These are phyloP conservation scores for Panicum virgatum DNA, from an alignment of 202 grass and related monocot genomes.

Conservation along the genomic window DNA sequence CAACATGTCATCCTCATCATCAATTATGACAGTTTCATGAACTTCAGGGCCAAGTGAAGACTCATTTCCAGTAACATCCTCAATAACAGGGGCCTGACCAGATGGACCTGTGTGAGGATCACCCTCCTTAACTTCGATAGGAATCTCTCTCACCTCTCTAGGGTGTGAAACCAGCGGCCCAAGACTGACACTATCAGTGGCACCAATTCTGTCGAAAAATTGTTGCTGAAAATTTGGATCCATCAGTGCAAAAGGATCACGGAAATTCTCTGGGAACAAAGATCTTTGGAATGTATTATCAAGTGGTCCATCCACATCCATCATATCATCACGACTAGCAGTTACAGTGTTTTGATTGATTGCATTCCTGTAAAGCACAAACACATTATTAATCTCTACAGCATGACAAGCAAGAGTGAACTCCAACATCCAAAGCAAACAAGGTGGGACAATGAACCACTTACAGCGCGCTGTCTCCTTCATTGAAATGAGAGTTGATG, in stretches of 20 bases:
- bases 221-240: slow-evolving; percentile 54
- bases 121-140: slow-evolving; percentile 70
- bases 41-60: slow-evolving; percentile 51
- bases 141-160: slow-evolving; percentile 62
- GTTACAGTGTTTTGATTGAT: slow-evolving; percentile 44
- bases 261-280: slow-evolving; percentile 31
- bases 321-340: slow-evolving; percentile 48
- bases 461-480: slow-evolving; percentile 62
- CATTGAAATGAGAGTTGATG: slow-evolving; percentile 83
- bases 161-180: slow-evolving; percentile 60
- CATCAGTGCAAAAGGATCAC: slow-evolving; percentile 53
- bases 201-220: slow-evolving; percentile 45
- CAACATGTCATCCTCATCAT: slow-evolving; percentile 56
- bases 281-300: slow-evolving; percentile 57
- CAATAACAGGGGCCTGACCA: slow-evolving; percentile 51
- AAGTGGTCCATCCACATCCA: slow-evolving; percentile 66
- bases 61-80: slow-evolving; percentile 62
- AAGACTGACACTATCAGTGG: slow-evolving; percentile 38
- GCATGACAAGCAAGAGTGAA: not conserved
- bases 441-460: slow-evolving; percentile 20
- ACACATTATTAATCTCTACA: slow-evolving; percentile 18
- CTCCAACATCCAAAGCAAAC: slow-evolving; percentile 26
- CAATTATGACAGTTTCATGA: slow-evolving; percentile 60
- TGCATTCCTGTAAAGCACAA: slow-evolving; percentile 47
- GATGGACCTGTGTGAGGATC: slow-evolving; percentile 52